Evolutionary conservation across 2,329 filamentous ascomycete species (phyloP), one percentile per base, ranked within the genome.

Genomic region (Aspergillus glaucus): DNA sequence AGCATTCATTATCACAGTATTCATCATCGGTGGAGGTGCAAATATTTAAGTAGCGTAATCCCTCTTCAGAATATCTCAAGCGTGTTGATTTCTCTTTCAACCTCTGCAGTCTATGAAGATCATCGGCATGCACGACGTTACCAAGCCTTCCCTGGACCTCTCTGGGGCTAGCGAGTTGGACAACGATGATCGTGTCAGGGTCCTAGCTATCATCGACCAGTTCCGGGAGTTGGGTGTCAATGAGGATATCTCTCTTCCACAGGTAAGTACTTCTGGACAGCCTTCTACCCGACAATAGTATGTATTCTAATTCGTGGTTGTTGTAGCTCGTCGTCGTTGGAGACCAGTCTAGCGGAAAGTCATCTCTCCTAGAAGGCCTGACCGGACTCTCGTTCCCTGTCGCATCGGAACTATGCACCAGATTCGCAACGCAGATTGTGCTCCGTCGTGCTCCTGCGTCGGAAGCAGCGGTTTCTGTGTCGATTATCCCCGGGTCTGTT

Each of bases 301-400:
- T 17, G 34, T 37, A 37, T 37, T 3, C 34, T 37, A 3, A 17
- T 37, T 19, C 7, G 26, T 15, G 34, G 6, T 15, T 9, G 34
- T 9, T 37, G 9, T 37, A 68, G 59, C 56, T 68, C 3, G 57
- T 66, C 6, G 64, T 67, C 12, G 61, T 65, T 4, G 64, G 65
- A 6, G 63, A 68, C 47, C 63, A 67, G 39, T 64, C 62, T 6
- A 63, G 59, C 50, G 65, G 65, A 1, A 68, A 68, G 36, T 60
- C 56, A 5, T 66, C 64, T 2, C 50, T 65, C 2, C 56, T 67
- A 2, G 62, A 67, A 48, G 61, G 55, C 0, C 12, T 68, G 2
- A 67, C 62, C 2, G 56, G 58, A 2, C 48, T 67, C 3, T 53
- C 64, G 0, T 65, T 67, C 24, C 62, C 65, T 14, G 49, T 59